These are phyloP conservation scores for Xylariaceae sp. DNA, from an alignment of 2,329 filamentous ascomycete genomes.

Conservation along the genomic window DNA sequence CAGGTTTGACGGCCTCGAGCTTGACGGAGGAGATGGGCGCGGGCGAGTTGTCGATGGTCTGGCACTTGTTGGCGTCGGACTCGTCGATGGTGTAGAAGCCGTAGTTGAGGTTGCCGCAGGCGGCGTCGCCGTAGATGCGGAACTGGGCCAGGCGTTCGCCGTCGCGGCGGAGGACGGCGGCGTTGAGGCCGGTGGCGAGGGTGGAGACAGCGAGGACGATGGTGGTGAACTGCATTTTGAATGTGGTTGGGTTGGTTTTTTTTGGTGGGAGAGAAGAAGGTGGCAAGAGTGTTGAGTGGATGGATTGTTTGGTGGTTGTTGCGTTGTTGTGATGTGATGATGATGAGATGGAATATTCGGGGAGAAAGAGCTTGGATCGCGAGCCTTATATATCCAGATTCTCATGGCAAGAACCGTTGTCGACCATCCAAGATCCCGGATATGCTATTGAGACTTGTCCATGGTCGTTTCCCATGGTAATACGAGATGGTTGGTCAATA, in stretches of 20 bases:
- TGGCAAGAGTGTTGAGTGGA: not conserved
- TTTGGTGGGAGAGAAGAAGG: not conserved
- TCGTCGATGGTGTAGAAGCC: conserved; percentile 28
- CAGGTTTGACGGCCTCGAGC: conserved; percentile 20
- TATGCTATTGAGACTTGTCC: no score
- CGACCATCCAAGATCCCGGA: no score
- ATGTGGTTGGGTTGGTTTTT: not conserved
- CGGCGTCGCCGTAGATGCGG: conserved; percentile 26
- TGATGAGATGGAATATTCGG: not conserved
- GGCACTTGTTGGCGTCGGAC: conserved; percentile 22
- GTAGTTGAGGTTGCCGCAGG: conserved; percentile 24
- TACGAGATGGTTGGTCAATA: not conserved
- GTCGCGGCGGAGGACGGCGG: conserved; percentile 20
- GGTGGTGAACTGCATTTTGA: conserved; percentile 30
- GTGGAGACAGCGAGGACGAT: conserved; percentile 21
- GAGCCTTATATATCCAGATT: no score
- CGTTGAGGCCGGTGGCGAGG: conserved; percentile 23
- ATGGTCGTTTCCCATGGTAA: not conserved
- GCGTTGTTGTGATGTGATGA: not conserved
- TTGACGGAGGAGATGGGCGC: conserved; percentile 18
- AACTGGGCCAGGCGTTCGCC: conserved; percentile 27
- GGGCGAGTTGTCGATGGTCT: conserved; percentile 47
- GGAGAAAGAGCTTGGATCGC: not conserved
- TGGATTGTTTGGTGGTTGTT: not conserved
- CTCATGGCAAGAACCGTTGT: no score